Base-by-base conservation (phyloP, 352 stramenopile species). In the Globisporangium abappressorium region DNA sequence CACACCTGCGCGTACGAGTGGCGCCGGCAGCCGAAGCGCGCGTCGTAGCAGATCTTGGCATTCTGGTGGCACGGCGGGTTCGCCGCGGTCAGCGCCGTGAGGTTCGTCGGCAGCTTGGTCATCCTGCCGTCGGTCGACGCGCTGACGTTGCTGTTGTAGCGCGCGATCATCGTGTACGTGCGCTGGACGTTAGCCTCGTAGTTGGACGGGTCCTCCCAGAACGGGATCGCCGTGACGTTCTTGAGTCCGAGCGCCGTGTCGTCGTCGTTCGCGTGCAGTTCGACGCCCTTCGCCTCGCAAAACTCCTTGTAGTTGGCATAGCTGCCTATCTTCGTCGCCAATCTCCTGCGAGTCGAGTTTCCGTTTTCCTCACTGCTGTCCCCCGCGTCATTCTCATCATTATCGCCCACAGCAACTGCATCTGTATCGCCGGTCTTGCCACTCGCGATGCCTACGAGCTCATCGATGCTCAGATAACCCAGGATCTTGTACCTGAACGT, bases 401-500 rank as follows among this genome's bases (percentile, higher is more conserved):
- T 51, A 58, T 60, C 62, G 34, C 36, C 62, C 14, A 58, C 62
- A 12, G 55, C 33, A 24, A 34, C 36, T 14, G 46, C n/a, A 9
- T 36, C 30, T 5, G 36, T 41, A 34, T 34, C 61, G 33, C 49
- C 77, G 11, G 51, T 62, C 30, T 71, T 62, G 58, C 79, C 75
- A 18, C n/a, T 59, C 9, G 72, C 81, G 77, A 92, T 92, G n/a
- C 84, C 84, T 18, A 92, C 84, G 33, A 92, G 71, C 49, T 87
- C 72, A 64, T 92, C 84, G 57, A 92, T 87, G 24, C 62, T 73
- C 22, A 92, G 24, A 51, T 77, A 91, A 0, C 84, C 79, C 12
- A 92, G 72, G 56, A 93, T 84, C 4, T 72, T 72, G 77, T 92
- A 94, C 62, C 81, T 81, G 79, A 78, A 94, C 28, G 86, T 92